A percentile compares a stretch with the other conserved stretches of the same genome.
These are phyloP conservation scores for Elongisporangium prolatum DNA, from an alignment of 352 stramenopile species.

Conservation along the genomic window DNA sequence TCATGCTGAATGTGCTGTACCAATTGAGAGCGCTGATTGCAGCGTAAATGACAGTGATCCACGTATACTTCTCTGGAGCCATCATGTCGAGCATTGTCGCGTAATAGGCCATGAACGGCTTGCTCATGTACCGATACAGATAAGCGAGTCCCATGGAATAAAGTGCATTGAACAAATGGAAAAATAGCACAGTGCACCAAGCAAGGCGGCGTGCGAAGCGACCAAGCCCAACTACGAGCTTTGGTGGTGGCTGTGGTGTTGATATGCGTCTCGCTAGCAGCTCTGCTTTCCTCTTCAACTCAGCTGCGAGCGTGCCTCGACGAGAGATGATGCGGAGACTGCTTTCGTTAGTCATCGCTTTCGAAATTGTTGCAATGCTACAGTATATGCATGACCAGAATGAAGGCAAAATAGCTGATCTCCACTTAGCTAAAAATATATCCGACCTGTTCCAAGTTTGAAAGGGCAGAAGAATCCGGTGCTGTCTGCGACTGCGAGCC, in stretches of 20 bases:
- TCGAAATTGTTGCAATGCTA: not conserved
- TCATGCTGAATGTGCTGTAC: slow-evolving; percentile 21
- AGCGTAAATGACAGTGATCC: slow-evolving; percentile 15
- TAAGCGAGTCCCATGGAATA: slow-evolving; percentile 19
- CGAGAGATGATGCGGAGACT: not conserved
- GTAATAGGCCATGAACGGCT: slow-evolving; percentile 22
- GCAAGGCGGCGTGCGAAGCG: slow-evolving; percentile 1
- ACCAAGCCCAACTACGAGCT: not conserved
- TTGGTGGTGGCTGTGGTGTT: not conserved
- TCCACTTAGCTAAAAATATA: not conserved
- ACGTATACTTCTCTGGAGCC: slow-evolving; percentile 21
- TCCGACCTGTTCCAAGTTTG: not conserved
- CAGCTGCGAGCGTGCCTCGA: not conserved
- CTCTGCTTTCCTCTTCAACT: not conserved
- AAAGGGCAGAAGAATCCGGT: too few relatives aligned
- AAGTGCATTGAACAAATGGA: slow-evolving; percentile 22
- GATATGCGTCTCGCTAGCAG: slow-evolving; percentile 1
- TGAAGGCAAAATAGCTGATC: not conserved
- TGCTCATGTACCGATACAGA: slow-evolving; percentile 23
- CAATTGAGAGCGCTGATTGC: slow-evolving; percentile 21
- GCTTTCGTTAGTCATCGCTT: not conserved
- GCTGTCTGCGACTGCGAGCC: not conserved
- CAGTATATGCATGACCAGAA: not conserved
- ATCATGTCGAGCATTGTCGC: slow-evolving; percentile 23
- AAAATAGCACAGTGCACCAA: slow-evolving; percentile 21